These are phyloP conservation scores for Ganoderma boninense DNA, from an alignment of 1,284 basidiomycete species.

Conservation along the genomic window DNA sequence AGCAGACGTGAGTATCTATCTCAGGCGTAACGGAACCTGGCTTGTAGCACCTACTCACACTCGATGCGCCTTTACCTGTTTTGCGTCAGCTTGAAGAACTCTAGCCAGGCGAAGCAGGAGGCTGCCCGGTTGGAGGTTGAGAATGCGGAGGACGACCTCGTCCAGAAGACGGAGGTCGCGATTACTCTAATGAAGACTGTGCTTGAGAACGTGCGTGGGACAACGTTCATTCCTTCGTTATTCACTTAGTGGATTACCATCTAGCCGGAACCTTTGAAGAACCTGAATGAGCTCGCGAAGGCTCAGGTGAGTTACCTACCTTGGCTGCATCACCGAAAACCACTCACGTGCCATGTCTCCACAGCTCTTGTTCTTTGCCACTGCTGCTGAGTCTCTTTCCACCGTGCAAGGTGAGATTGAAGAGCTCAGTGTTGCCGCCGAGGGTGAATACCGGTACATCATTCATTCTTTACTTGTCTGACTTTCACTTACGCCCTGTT, in stretches of 20 bases:
- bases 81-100: slow-evolving; percentile 75
- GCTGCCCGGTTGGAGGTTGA: slow-evolving; percentile 91
- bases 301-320: slow-evolving; percentile 80
- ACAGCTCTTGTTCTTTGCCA: slow-evolving; percentile 84
- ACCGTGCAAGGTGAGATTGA: slow-evolving; percentile 90
- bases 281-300: slow-evolving; percentile 91
- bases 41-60: too few relatives aligned
- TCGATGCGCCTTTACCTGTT: not conserved
- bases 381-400: slow-evolving; percentile 86
- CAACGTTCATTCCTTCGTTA: slow-evolving; percentile 1
- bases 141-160: slow-evolving; percentile 95
- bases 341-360: not conserved
- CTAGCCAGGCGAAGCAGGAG: slow-evolving; percentile 81
- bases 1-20: slow-evolving; percentile 55
- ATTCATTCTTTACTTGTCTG: slow-evolving; percentile 5
- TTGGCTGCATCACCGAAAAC: too few relatives aligned
- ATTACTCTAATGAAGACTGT: slow-evolving; percentile 99
- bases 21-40: not conserved
- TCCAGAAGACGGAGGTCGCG: slow-evolving; percentile 97
- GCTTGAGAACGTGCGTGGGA: slow-evolving; percentile 84
- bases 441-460: slow-evolving; percentile 87
- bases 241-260: not conserved
- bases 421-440: slow-evolving; percentile 88
- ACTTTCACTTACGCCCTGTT: slow-evolving; percentile 14
- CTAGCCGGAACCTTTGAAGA: slow-evolving; percentile 95